These are phyloP conservation scores for Ilyonectria robusta DNA, from an alignment of 2,329 filamentous ascomycete genomes.

Conservation along the genomic window DNA sequence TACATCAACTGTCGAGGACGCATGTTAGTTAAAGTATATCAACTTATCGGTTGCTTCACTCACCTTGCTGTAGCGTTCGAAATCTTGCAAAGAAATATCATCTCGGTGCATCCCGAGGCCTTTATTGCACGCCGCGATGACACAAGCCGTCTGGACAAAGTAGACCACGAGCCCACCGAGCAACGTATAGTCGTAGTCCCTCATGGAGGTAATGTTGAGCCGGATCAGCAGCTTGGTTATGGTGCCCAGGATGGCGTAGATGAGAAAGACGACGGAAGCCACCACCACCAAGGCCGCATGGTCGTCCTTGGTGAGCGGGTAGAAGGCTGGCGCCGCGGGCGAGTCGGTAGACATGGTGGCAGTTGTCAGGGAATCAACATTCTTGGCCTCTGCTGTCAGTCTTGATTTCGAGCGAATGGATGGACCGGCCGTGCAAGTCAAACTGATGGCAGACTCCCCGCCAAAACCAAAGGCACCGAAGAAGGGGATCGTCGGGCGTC, in stretches of 20 bases:
- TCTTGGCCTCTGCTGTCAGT: background rate
- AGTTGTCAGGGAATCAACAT: background rate
- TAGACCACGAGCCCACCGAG: conserved; percentile 30
- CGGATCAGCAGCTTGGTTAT: conserved; percentile 42
- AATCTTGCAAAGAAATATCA: conserved; percentile 11
- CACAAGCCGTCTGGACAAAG: conserved; percentile 39
- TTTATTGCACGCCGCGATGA: conserved; percentile 35
- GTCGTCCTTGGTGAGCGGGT: conserved; percentile 38
- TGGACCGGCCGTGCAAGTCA: background rate
- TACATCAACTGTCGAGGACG: conserved; percentile 36
- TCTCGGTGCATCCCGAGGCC: conserved; percentile 35
- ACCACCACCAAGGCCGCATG: conserved; percentile 43
- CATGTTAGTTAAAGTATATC: conserved; percentile 12
- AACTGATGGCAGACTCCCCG: conserved; percentile 12
- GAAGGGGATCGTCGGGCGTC: background rate
- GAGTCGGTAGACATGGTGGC: conserved; percentile 30
- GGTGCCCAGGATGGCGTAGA: conserved; percentile 41
- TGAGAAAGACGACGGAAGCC: conserved; percentile 37
- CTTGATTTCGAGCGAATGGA: background rate
- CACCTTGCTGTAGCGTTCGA: conserved; percentile 39
- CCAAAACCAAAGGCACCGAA: background rate
- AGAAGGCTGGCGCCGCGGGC: conserved; percentile 39
- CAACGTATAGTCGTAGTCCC: conserved; percentile 37
- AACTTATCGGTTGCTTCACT: background rate
- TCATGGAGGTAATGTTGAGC: conserved; percentile 42